phyloP scores from a whole-genome alignment of 169 alveolate species.

The Eimeria praecox region DNA sequence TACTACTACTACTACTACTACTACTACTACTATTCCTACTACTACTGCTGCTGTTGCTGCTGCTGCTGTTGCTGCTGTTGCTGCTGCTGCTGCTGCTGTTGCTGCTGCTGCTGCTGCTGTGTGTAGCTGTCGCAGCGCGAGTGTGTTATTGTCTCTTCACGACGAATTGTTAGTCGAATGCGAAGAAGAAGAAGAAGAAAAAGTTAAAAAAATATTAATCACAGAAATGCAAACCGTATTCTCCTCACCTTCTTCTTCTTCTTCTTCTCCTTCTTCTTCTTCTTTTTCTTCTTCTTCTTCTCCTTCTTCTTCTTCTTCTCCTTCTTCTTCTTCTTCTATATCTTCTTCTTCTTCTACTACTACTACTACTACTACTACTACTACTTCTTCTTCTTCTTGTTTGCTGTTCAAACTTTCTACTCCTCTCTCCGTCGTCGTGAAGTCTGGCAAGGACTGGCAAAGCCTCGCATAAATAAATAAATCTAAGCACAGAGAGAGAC shows the following conservation, averaged over 20 bases:
- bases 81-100: neutral
- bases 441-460: constrained; percentile 49
- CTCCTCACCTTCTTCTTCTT: no score
- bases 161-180: constrained; percentile 80
- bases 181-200: neutral
- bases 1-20: no score
- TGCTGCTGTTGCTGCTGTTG: neutral
- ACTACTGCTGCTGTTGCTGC: no score
- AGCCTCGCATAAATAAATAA: neutral
- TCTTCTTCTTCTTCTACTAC: no score
- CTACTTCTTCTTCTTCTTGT: no score
- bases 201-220: neutral
- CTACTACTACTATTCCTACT: no score
- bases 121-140: no score
- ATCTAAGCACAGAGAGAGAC: neutral
- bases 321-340: no score
- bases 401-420: constrained; percentile 5
- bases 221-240: neutral
- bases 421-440: constrained; percentile 59
- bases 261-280: no score
- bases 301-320: no score
- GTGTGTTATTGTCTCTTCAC: constrained; percentile 76
- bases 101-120: neutral
- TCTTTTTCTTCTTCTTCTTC: no score
- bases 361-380: no score